Conservation (phyloP, 768 basidiomycete genomes). For the Saitozyma sp. region DNA sequence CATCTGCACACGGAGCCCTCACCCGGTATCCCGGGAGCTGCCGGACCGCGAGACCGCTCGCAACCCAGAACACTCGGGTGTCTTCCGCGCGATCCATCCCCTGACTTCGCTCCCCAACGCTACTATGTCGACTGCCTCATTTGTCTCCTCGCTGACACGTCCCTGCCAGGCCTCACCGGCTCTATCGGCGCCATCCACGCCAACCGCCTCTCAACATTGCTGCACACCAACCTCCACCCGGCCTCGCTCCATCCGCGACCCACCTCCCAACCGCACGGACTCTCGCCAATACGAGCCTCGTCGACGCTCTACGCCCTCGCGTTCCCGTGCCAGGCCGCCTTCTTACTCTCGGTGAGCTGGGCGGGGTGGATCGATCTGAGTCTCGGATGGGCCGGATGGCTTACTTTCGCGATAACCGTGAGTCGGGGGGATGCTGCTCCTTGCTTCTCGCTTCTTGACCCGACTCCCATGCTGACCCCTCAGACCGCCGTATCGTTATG, state of each 20-base stretch:
- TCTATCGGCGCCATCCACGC: slow-evolving; percentile 84
- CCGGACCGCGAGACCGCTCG: too few relatives aligned
- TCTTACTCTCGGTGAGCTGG: slow-evolving; percentile 64
- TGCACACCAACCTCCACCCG: slow-evolving; percentile 59
- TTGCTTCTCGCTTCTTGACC: background rate
- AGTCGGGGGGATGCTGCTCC: too few relatives aligned
- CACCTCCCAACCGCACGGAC: slow-evolving; percentile 4
- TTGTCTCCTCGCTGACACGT: background rate
- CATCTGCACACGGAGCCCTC: background rate
- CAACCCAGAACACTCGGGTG: background rate
- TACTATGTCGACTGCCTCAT: background rate
- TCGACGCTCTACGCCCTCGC: slow-evolving; percentile 70
- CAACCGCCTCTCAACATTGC: slow-evolving; percentile 82
- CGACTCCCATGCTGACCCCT: background rate
- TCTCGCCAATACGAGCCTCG: slow-evolving; percentile 53
- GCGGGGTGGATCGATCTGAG: slow-evolving; percentile 79
- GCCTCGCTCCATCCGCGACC: slow-evolving; percentile 3
- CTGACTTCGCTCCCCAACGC: slow-evolving; percentile 1
- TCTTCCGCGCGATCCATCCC: background rate
- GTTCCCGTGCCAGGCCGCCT: slow-evolving; percentile 75
- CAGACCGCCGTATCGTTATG: slow-evolving; percentile 72
- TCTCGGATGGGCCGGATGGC: slow-evolving; percentile 64
- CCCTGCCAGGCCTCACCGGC: slow-evolving; percentile 71
- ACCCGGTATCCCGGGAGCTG: too few relatives aligned
- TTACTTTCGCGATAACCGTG: slow-evolving; percentile 76